Evolutionary conservation across 108 stramenopile species (phyloP).

Genomic region (Nitzschia palea): DNA sequence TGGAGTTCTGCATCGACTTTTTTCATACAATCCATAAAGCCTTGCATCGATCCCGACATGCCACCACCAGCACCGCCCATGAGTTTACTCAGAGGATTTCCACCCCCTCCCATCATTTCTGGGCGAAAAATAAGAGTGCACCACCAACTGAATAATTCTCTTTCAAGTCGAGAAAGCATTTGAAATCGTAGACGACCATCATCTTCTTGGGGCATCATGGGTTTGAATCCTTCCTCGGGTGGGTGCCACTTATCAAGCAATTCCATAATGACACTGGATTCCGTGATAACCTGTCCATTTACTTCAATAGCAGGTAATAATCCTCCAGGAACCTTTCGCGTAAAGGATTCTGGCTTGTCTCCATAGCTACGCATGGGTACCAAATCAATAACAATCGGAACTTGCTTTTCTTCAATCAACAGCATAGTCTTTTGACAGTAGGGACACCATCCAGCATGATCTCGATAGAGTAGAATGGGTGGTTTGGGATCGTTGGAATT

Average conservation of each 20-base stretch:
- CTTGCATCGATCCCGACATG: constrained; percentile 75
- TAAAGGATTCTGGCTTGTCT: constrained; percentile 85
- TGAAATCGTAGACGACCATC: constrained; percentile 38
- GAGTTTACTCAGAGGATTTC: constrained; percentile 41
- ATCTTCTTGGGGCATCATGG: constrained; percentile 54
- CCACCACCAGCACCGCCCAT: constrained; percentile 41
- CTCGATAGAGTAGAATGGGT: constrained; percentile 67
- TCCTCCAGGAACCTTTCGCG: constrained; percentile 84
- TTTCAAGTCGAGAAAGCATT: constrained; percentile 75
- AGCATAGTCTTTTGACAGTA: constrained; percentile 74
- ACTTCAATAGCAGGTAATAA: constrained; percentile 89
- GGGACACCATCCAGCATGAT: constrained; percentile 72
- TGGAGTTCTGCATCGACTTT: constrained; percentile 75
- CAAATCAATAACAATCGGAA: constrained; percentile 87
- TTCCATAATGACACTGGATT: constrained; percentile 90
- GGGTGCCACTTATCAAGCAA: constrained; percentile 81
- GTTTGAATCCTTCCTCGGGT: constrained; percentile 59
- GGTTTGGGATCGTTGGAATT: constrained; percentile 25
- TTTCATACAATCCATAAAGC: constrained; percentile 74
- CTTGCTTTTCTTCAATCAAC: constrained; percentile 89
- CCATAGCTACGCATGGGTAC: constrained; percentile 94
- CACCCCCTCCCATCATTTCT: constrained; percentile 37
- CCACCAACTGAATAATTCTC: constrained; percentile 93
- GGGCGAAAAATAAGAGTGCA: constrained; percentile 87
- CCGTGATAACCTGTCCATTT: constrained; percentile 72